Evolutionary conservation across 352 stramenopile species (phyloP).

Genomic region (Pythium graminicola): DNA sequence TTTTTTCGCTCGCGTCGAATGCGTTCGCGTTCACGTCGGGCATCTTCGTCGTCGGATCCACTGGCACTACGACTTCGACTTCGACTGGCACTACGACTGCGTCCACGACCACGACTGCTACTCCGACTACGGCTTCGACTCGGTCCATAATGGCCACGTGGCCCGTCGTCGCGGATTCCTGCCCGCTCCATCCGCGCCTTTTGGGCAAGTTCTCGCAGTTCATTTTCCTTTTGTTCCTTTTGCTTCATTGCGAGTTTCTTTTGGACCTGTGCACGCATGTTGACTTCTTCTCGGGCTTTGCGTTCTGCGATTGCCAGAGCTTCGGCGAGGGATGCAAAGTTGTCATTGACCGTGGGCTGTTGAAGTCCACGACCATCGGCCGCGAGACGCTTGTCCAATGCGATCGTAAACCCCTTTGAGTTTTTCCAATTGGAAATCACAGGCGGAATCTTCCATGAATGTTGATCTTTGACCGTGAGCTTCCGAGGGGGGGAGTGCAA

Average conservation of each 20-base stretch:
- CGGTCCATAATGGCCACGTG: constrained; percentile 14
- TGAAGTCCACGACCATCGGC: constrained; percentile 95
- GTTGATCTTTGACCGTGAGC: constrained; percentile 90
- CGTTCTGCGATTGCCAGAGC: constrained; percentile 96
- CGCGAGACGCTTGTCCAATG: constrained; percentile 97
- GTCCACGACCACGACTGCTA: constrained; percentile 14
- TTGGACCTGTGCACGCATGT: constrained; percentile 88
- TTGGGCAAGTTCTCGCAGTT: constrained; percentile 92
- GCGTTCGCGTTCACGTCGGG: constrained; percentile 42
- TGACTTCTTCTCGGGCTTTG: constrained; percentile 96
- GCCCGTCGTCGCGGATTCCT: constrained; percentile 40
- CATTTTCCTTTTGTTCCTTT: constrained; percentile 94
- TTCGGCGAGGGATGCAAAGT: constrained; percentile 97
- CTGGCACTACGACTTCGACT: constrained; percentile 22
- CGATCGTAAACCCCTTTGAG: constrained; percentile 97
- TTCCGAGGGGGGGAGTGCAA: constrained; percentile 91
- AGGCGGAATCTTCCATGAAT: constrained; percentile 98
- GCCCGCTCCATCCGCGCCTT: constrained; percentile 91
- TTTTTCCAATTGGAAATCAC: constrained; percentile 99
- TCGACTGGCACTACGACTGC: constrained; percentile 9
- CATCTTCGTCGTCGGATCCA: constrained; percentile 39
- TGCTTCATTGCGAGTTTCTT: constrained; percentile 88
- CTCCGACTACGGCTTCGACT: constrained; percentile 18
- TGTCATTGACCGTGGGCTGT: constrained; percentile 96
- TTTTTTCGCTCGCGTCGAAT: constrained; percentile 91